Evolutionary conservation across 1,284 basidiomycete species (phyloP).

Genomic region (Cryptococcus amylolentus): DNA sequence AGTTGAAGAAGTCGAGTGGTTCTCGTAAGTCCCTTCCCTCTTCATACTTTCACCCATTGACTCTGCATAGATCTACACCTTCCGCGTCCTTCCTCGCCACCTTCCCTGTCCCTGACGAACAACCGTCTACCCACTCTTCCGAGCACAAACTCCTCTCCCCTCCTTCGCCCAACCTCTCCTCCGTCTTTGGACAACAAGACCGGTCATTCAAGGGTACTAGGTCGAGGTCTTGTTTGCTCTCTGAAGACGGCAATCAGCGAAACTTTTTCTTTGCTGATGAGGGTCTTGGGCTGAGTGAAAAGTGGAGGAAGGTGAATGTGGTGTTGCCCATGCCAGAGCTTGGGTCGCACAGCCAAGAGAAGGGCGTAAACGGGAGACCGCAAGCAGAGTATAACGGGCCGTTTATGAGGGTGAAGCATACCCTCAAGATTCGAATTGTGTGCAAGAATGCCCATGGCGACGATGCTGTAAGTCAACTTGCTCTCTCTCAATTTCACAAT

Average conservation of each 20-base stretch:
- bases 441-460: constrained; percentile 21
- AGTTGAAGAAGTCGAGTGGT: constrained; percentile 42
- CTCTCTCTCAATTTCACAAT: not conserved
- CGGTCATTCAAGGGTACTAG: constrained; percentile 13
- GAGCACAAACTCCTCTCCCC: constrained; percentile 28
- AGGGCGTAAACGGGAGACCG: constrained; percentile 16
- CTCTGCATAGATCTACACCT: constrained; percentile 25
- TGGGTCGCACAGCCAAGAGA: not conserved
- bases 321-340: constrained; percentile 39
- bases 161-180: constrained; percentile 18
- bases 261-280: constrained; percentile 41
- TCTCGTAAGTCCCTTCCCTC: constrained; percentile 22
- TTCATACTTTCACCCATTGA: not conserved
- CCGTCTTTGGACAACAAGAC: constrained; percentile 10
- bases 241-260: constrained; percentile 36
- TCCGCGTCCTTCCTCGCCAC: constrained; percentile 16
- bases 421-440: constrained; percentile 39
- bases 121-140: constrained; percentile 26
- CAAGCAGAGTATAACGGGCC: constrained; percentile 32
- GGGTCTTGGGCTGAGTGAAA: constrained; percentile 30
- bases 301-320: constrained; percentile 43
- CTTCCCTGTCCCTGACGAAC: constrained; percentile 36
- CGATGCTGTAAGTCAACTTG: constrained; percentile 16
- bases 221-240: constrained; percentile 27
- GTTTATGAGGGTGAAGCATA: constrained; percentile 40